A percentile compares a stretch with the other conserved stretches of the same genome.
phyloP scores from a whole-genome alignment of 1,139 yeast species.

The Diutina sp. region DNA sequence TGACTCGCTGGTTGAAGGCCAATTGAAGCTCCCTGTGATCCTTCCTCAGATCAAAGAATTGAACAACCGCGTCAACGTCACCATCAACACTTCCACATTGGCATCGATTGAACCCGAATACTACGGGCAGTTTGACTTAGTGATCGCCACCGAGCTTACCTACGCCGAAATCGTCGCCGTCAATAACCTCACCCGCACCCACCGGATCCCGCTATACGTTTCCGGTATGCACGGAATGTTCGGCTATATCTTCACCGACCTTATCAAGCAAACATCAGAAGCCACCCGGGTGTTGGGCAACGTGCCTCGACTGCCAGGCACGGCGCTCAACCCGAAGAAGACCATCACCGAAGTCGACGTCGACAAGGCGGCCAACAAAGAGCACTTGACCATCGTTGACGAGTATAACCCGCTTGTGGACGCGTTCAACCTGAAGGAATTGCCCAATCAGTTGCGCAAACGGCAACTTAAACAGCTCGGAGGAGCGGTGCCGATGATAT shows the following conservation, averaged over 20 bases:
- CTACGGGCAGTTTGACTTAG: slow-evolving; percentile 51
- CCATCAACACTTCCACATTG: slow-evolving; percentile 25
- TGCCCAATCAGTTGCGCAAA: slow-evolving; percentile 31
- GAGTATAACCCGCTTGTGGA: slow-evolving; percentile 24
- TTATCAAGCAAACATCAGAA: slow-evolving; percentile 47
- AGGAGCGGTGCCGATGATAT: slow-evolving; percentile 47
- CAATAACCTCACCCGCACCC: slow-evolving; percentile 41
- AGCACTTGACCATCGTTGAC: slow-evolving; percentile 46
- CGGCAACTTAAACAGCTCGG: slow-evolving; percentile 49
- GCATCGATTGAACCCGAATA: slow-evolving; percentile 15
- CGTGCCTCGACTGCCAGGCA: slow-evolving; percentile 28
- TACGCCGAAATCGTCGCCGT: slow-evolving; percentile 27
- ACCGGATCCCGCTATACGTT: slow-evolving; percentile 53
- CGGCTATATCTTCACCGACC: slow-evolving; percentile 73
- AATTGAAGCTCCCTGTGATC: slow-evolving; percentile 41
- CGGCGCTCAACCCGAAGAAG: slow-evolving; percentile 37
- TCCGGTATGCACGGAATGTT: slow-evolving; percentile 68
- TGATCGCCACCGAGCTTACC: slow-evolving; percentile 61
- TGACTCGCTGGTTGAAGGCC: slow-evolving; percentile 34
- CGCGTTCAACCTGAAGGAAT: slow-evolving; percentile 22
- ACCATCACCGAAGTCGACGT: slow-evolving; percentile 35
- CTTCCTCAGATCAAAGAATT: slow-evolving; percentile 47
- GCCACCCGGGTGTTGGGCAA: slow-evolving; percentile 34
- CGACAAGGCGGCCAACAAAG: slow-evolving; percentile 21
- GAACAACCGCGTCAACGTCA: slow-evolving; percentile 61